Evolutionary conservation across 2,329 filamentous ascomycete genomes (phyloP), one percentile per base, ranked within the genome.

Genomic region (Periglandula ipomoeae): DNA sequence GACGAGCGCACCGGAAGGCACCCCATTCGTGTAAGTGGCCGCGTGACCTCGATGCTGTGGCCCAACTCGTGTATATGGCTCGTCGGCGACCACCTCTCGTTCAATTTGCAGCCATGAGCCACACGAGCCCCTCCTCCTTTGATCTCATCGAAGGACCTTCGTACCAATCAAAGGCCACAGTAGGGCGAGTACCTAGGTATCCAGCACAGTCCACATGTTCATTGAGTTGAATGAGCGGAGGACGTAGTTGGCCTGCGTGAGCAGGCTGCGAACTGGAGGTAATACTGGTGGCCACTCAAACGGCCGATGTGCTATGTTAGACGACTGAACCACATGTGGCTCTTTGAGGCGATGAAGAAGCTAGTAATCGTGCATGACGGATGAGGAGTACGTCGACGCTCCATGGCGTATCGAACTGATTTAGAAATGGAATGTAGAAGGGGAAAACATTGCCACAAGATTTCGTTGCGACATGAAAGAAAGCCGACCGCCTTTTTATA

Each of bases 401-500:
- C 13, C 2, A 13, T 30, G 27, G 27, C n/a, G 27, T 10, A 13
- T 30, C 27, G 27, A 30, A 7, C 27, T 30, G 27, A 13, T 32
- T 23, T 27, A n/a, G 5, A 30, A 30, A 17, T 8, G 15, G 17
- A 19, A 30, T 19, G 6, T 5, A 27, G 15, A 30, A 39, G 26
- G 45, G 37, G 35, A 20, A 34, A 5, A 34, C 39, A 15, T 15
- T 40, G 20, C 17, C 23, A 24, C n/a, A 42, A 24, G 9, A 30
- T 30, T 19, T 24, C 9, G 10, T 30, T 27, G 40, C 13, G 10
- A 43, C 24, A 44, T 24, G 4, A 22, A 45, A 20, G n/a, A 34
- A 45, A 26, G 32, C 26, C 27, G 46, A 47, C 32, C 34, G 45
- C 43, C 51, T 47, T 53, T 46, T 52, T 50, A 50, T 50, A 52